Conservation (phyloP, 768 basidiomycete genomes). For the Jaapia argillacea region DNA sequence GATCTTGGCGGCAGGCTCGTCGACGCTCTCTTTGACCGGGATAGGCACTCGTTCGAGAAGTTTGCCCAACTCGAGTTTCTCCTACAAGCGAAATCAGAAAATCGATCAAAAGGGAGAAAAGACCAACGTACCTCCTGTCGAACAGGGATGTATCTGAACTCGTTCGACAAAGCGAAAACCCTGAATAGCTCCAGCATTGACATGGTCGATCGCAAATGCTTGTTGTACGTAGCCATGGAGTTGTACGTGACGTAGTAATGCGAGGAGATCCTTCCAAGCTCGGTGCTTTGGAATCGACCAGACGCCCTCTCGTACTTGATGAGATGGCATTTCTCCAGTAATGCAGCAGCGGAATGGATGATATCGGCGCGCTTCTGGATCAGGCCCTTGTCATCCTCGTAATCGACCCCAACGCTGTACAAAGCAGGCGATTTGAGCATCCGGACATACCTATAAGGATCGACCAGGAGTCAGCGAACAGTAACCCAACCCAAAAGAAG, state of each 20-base stretch:
- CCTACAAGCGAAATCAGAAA: too few species aligned
- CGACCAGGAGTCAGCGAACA: constrained; percentile 10
- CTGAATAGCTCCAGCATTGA: constrained; percentile 85
- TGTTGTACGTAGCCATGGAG: constrained; percentile 96
- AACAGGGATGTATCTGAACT: constrained; percentile 88
- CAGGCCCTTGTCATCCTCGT: constrained; percentile 71
- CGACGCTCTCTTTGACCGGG: constrained; percentile 92
- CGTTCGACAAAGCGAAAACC: constrained; percentile 91
- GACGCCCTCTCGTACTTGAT: constrained; percentile 88
- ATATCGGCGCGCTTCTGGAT: constrained; percentile 95
- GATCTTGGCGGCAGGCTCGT: constrained; percentile 95
- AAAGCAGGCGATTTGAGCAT: constrained; percentile 86
- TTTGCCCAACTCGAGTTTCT: constrained; percentile 86
- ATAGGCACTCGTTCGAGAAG: constrained; percentile 92
- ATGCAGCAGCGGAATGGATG: constrained; percentile 82
- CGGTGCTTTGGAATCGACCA: constrained; percentile 87
- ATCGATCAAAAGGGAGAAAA: background rate
- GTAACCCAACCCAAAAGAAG: constrained; percentile 2
- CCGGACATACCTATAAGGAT: constrained; percentile 79
- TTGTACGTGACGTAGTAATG: constrained; percentile 93
- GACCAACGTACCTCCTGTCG: constrained; percentile 64
- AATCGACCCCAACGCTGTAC: constrained; percentile 85
- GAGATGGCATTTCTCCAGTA: constrained; percentile 90
- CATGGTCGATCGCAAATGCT: constrained; percentile 85
- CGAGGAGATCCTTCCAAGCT: constrained; percentile 88